Percentiles rank a stretch among this genome's conserved stretches.
Conservation (phyloP, 805 yeast genomes). For the Pichia exigua region DNA sequence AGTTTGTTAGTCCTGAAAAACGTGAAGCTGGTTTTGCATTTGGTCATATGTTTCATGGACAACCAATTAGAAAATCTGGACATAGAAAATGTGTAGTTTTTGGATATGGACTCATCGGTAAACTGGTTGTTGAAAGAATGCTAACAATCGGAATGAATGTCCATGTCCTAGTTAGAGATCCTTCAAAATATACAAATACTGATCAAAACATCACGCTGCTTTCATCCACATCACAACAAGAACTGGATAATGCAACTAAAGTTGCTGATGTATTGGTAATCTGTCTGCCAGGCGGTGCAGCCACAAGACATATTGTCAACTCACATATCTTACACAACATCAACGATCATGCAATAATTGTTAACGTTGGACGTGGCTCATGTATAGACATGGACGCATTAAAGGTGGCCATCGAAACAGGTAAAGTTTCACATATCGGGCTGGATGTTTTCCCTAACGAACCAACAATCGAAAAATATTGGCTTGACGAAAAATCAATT, state of each 20-base stretch:
- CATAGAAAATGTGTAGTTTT: slow-evolving; percentile 55
- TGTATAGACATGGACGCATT: slow-evolving; percentile 63
- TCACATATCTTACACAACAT: slow-evolving; percentile 37
- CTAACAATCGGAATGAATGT: slow-evolving; percentile 56
- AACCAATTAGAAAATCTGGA: slow-evolving; percentile 4
- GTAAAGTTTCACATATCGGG: slow-evolving; percentile 59
- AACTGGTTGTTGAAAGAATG: slow-evolving; percentile 50
- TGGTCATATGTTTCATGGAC: slow-evolving; percentile 12
- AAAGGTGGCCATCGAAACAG: slow-evolving; percentile 49
- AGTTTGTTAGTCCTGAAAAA: slow-evolving; percentile 4
- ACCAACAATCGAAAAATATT: slow-evolving; percentile 34
- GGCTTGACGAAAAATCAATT: slow-evolving; percentile 1
- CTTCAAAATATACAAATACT: slow-evolving; percentile 19
- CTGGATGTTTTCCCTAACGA: slow-evolving; percentile 67
- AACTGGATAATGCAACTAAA: not conserved
- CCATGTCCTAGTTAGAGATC: slow-evolving; percentile 51
- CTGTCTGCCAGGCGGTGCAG: slow-evolving; percentile 58
- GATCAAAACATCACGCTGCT: not conserved
- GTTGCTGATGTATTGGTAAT: slow-evolving; percentile 51
- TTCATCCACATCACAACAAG: not conserved
- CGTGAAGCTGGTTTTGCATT: slow-evolving; percentile 10
- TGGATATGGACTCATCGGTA: slow-evolving; percentile 75
- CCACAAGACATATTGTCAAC: slow-evolving; percentile 50
- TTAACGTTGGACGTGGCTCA: slow-evolving; percentile 71
- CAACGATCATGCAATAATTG: slow-evolving; percentile 49